Percentiles rank a stretch among this genome's conserved stretches.
Evolutionary conservation across 495 filamentous ascomycete species (phyloP).

Genomic region (Rusavskia elegans): DNA sequence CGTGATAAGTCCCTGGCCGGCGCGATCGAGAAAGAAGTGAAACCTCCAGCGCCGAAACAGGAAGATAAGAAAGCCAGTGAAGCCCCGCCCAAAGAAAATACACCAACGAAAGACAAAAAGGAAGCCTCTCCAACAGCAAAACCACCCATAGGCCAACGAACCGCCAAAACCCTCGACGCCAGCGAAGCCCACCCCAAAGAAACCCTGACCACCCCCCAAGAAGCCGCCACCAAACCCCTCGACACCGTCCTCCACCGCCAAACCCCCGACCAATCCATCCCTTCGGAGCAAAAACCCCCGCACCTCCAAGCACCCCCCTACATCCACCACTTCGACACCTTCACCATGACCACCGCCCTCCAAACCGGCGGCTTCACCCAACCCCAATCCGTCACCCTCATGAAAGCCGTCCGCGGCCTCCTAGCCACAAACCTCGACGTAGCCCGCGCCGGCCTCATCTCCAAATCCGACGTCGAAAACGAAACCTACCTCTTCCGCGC

Average conservation of each 20-base stretch:
- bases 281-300: conserved; percentile 34
- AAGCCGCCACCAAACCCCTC: conserved; percentile 31
- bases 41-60: conserved; percentile 5
- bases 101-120: conserved; percentile 11
- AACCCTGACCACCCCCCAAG: conserved; percentile 9
- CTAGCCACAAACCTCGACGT: conserved; percentile 65
- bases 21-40: conserved; percentile 11
- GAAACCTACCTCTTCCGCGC: conserved; percentile 89
- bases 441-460: conserved; percentile 59
- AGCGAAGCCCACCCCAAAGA: conserved; percentile 19
- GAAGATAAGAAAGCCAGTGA: conserved; percentile 6
- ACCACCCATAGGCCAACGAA: conserved; percentile 3
- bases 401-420: conserved; percentile 73
- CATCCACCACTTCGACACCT: conserved; percentile 94
- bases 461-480: conserved; percentile 68
- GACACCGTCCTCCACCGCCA: conserved; percentile 49
- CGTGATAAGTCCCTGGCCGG: conserved; percentile 8
- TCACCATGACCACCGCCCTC: conserved; percentile 66
- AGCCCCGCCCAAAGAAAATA: conserved; percentile 10
- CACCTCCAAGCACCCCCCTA: conserved; percentile 61
- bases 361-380: conserved; percentile 49
- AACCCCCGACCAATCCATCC: conserved; percentile 20
- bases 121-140: conserved; percentile 13
- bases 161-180: conserved; percentile 14
- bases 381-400: conserved; percentile 57